Evolutionary conservation across 306 rosid genomes (phyloP), one percentile per base, ranked within the genome.

Genomic region (Acacia confusa): DNA sequence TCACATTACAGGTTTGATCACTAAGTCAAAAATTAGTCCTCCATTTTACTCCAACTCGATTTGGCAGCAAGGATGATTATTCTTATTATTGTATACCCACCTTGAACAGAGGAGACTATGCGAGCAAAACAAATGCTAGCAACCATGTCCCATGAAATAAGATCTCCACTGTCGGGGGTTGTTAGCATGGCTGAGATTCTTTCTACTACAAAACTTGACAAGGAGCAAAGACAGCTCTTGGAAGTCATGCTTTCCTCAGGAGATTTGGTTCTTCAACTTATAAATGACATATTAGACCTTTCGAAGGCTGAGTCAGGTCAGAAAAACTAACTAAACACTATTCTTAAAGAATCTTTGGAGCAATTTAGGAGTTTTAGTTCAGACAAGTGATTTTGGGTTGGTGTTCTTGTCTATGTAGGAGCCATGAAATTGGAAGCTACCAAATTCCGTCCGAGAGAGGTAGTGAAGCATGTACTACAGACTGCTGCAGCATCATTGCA

Each of bases 81-180:
- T 40, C 16, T 60, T 43, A n/a, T 41, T 69, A 4, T 48, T 13
- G 16, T 45, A 9, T 77, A 9, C 50, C 55, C 48, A 36, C 63
- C 80, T 74, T 69, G 72, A 24, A 65, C 77, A 84, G 98, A 95
- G 95, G 98, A 95, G 87, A 95, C 98, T 19, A 95, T 95, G 98
- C 79, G 98, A 57, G 98, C 98, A 55, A 95, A 95, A 84, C 98
- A 95, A 88, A 90, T 95, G 94, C 84, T 95, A 75, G 98, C 98
- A 78, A 95, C 98, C 63, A 95, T 95, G 98, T 92, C 98, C 61
- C 98, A 95, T 80, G 98, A 95, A 88, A 95, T 95, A 71, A 87
- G 98, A 80, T 95, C 97, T 34, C 98, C 97, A 30, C 85, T 95
- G 8, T 88, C 97, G 45, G 98, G 98, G 40, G 97, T 95, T 70